Evolutionary conservation across 208 protist species (phyloP), one percentile per base, ranked within the genome.

Genomic region (Trypanosoma platydactyli): DNA sequence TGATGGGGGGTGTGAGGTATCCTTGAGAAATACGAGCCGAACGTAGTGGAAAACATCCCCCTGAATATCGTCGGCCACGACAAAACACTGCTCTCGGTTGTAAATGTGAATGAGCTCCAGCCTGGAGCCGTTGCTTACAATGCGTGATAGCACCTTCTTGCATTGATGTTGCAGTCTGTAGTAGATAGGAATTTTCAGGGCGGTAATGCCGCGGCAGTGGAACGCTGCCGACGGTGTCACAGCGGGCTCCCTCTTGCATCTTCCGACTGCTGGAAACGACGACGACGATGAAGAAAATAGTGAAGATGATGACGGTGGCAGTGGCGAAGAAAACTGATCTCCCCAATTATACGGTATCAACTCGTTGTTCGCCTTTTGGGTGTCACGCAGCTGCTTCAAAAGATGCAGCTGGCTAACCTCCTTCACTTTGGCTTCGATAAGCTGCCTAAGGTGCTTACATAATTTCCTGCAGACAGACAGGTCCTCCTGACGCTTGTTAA

Each of bases 121-220:
- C 13, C 86, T 84, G 22, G 83, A 79, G 57, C 78, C 84, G 68
- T 91, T 89, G 42, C 71, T 79, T 12, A 79, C 66, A 51, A 96
- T 91, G 52, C 84, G 78, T 11, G 76, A 73, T 33, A 94, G 77
- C 35, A 94, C 80, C 54, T 86, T 91, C 56, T 82, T 81, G 69
- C 87, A 91, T 60, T 96, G 85, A 64, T 96, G 85, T 74, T 96
- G 90, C 51, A 96, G 67, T 66, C 94, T 96, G 78, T 92, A 92
- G 77, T 96, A 94, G 29, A 96, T 80, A 0, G 90, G 90, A 50
- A 96, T 87, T 56, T 86, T 77, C 15, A 92, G 69, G 35, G 90
- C 79, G 30, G 81, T 88, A 35, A 51, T 64, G 13, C 90, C 90
- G 1, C 63, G 76, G 38, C 90, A 68, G 53, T 89, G 83, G 62